phyloP scores from a whole-genome alignment of 768 basidiomycete genomes.

The Suillus placidus region DNA sequence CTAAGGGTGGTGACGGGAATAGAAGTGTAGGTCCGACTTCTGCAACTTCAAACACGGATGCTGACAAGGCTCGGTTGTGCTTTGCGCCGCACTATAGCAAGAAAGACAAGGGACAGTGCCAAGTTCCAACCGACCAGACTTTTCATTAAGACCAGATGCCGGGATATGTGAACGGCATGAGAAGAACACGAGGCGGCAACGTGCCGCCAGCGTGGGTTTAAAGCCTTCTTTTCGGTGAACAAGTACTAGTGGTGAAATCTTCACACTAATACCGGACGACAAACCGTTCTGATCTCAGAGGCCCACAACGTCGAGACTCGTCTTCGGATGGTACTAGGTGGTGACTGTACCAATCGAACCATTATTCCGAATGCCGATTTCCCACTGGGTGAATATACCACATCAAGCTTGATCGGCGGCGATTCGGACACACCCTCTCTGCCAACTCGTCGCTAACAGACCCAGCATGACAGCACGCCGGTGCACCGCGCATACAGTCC shows the following conservation, averaged over 20 bases:
- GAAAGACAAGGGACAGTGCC: background rate
- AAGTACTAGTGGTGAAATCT: background rate
- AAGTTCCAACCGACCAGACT: background rate
- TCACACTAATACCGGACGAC: background rate
- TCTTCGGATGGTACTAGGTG: background rate
- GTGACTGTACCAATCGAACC: background rate
- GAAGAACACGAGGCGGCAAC: conserved; percentile 27
- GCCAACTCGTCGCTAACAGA: background rate
- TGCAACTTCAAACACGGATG: background rate
- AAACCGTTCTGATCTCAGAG: background rate
- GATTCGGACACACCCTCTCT: background rate
- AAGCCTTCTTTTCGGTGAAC: background rate
- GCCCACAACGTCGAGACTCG: background rate
- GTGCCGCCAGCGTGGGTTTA: conserved; percentile 12
- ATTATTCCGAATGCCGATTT: conserved; percentile 1
- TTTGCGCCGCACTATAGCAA: conserved; percentile 1
- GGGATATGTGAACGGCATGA: conserved; percentile 19
- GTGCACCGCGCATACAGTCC: background rate
- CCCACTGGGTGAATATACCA: background rate
- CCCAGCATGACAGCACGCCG: background rate
- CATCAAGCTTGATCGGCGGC: background rate
- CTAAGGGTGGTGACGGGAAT: conserved; percentile 1
- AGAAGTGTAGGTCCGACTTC: conserved; percentile 3
- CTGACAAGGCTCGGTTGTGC: conserved; percentile 5
- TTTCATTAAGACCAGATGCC: background rate